phyloP scores from a whole-genome alignment of 1,139 yeast genomes.

The Taiozyma sp. region DNA sequence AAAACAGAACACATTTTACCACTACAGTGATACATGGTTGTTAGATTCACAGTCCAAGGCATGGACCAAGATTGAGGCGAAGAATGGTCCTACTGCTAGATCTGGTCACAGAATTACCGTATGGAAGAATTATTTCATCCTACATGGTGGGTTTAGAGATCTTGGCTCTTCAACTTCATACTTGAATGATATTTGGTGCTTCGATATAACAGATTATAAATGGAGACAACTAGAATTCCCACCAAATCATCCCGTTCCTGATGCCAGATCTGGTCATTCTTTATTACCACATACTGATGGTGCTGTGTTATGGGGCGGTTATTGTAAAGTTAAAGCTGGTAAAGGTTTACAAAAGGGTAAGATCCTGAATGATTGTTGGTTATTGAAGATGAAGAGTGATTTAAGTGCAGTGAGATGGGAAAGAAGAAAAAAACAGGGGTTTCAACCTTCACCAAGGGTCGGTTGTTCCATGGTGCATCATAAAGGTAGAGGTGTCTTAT shows the following conservation, averaged over 20 bases:
- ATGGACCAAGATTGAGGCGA: conserved; percentile 82
- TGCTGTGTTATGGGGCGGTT: conserved; percentile 87
- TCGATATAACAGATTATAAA: conserved; percentile 82
- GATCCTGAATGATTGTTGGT: conserved; percentile 85
- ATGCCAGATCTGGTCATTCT: conserved; percentile 92
- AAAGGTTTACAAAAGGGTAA: conserved; percentile 91
- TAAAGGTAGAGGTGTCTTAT: conserved; percentile 86
- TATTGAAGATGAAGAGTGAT: conserved; percentile 81
- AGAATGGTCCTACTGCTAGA: conserved; percentile 75
- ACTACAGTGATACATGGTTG: conserved; percentile 95
- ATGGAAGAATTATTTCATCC: conserved; percentile 84
- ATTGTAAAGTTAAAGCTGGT: conserved; percentile 86
- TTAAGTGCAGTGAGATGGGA: conserved; percentile 82
- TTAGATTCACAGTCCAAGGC: conserved; percentile 79
- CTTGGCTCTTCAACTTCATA: conserved; percentile 81
- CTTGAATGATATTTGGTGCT: conserved; percentile 83
- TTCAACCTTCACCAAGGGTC: conserved; percentile 87
- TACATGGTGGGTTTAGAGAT: conserved; percentile 94
- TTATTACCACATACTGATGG: conserved; percentile 80
- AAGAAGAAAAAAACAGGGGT: conserved; percentile 82
- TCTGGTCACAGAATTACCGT: conserved; percentile 88
- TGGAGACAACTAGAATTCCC: conserved; percentile 93
- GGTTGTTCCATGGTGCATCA: conserved; percentile 90
- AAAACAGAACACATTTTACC: conserved; percentile 92
- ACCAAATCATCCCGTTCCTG: conserved; percentile 74